Conservation (phyloP, 2,329 filamentous ascomycete genomes). For the Cadophora gregata region DNA sequence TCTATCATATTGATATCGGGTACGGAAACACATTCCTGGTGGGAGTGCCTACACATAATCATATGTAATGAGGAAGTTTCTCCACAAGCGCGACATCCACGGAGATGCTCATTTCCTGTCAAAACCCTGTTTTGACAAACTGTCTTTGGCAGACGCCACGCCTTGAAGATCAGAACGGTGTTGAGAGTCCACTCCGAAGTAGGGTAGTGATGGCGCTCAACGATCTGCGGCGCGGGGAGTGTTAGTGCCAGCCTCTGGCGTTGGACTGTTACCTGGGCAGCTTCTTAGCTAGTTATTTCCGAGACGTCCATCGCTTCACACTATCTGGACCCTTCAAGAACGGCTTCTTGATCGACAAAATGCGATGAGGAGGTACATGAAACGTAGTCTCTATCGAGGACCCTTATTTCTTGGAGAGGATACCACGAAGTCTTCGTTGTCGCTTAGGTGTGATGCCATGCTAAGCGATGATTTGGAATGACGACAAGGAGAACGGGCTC, state of each 20-base stretch:
- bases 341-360: background rate
- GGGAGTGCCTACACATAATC: background rate
- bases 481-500: background rate
- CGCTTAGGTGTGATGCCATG: background rate
- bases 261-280: background rate
- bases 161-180: background rate
- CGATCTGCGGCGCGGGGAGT: background rate
- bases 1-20: constrained; percentile 3
- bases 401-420: background rate
- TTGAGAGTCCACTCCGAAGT: background rate
- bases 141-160: constrained; percentile 4
- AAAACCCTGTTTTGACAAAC: background rate
- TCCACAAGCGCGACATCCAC: background rate
- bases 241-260: constrained; percentile 4
- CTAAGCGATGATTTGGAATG: constrained; percentile 4
- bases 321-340: constrained; percentile 5
- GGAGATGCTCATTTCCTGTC: constrained; percentile 1
- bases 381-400: background rate
- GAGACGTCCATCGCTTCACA: background rate
- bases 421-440: background rate
- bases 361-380: background rate
- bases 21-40: background rate
- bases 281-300: background rate
- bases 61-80: background rate
- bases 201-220: constrained; percentile 5